Evolutionary conservation across 495 filamentous ascomycete species (phyloP).

Genomic region (Neurospora sublineolata): DNA sequence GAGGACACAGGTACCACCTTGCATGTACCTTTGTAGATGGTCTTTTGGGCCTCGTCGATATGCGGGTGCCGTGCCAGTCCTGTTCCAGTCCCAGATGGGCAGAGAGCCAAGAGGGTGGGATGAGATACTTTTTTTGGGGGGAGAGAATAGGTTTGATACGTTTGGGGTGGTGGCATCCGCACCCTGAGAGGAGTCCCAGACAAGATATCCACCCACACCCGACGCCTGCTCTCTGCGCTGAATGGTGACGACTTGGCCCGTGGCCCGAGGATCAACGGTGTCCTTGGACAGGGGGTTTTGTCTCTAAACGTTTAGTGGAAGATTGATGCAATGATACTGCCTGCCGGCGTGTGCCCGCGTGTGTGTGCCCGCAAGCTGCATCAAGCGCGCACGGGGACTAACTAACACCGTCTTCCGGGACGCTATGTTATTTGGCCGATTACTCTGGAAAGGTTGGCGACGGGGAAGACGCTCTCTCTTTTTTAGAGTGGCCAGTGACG

Average conservation of each 20-base stretch:
- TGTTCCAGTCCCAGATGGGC: background rate
- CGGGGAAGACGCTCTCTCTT: slow-evolving; percentile 2
- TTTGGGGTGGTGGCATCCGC: slow-evolving; percentile 6
- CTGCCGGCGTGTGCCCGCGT: background rate
- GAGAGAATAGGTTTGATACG: background rate
- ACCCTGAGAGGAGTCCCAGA: background rate
- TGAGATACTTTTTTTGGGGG: background rate
- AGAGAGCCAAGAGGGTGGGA: slow-evolving; percentile 7
- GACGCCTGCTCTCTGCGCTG: slow-evolving; percentile 6
- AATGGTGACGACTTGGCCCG: slow-evolving; percentile 17
- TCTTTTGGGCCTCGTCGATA: background rate
- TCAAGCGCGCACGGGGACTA: slow-evolving; percentile 11
- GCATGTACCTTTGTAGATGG: background rate
- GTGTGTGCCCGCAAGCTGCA: background rate
- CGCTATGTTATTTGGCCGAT: background rate
- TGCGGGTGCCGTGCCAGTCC: background rate
- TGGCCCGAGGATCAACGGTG: slow-evolving; percentile 19
- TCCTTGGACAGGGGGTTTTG: slow-evolving; percentile 10
- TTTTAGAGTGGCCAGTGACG: slow-evolving; percentile 12
- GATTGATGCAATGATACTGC: slow-evolving; percentile 5
- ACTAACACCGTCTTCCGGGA: slow-evolving; percentile 3
- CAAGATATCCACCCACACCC: slow-evolving; percentile 9
- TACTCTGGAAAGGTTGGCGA: background rate
- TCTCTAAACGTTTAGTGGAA: background rate
- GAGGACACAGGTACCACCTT: background rate